These are phyloP conservation scores for Sporothrix sp. DNA, from an alignment of 2,329 filamentous ascomycete species.

Conservation along the genomic window DNA sequence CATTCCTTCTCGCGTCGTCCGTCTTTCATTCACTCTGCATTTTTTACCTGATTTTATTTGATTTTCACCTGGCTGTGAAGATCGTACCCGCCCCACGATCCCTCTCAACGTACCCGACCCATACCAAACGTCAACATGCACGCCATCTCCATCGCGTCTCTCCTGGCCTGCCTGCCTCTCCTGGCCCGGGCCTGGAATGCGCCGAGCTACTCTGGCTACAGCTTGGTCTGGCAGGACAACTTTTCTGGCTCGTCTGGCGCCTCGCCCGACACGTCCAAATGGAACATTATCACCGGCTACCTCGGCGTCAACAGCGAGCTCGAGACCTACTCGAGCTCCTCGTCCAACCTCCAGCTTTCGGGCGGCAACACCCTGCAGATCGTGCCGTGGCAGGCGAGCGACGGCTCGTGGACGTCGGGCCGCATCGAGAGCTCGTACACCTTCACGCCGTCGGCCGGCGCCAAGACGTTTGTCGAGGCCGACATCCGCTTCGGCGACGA, in stretches of 20 bases:
- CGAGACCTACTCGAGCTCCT: slow-evolving; percentile 36
- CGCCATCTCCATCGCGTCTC: not conserved
- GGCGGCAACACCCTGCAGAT: slow-evolving; percentile 43
- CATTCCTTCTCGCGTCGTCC: not conserved
- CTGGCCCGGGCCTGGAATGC: slow-evolving; percentile 27
- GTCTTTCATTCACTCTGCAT: not conserved
- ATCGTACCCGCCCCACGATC: not conserved
- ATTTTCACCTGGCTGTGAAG: slow-evolving; percentile 1
- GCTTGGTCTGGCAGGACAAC: slow-evolving; percentile 35
- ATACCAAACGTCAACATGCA: slow-evolving; percentile 4
- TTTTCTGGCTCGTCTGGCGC: slow-evolving; percentile 34
- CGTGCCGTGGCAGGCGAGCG: slow-evolving; percentile 29
- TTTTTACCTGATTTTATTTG: not conserved
- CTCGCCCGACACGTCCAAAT: slow-evolving; percentile 29
- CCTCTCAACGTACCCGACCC: not conserved
- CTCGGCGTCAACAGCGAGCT: slow-evolving; percentile 40
- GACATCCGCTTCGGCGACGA: slow-evolving; percentile 35
- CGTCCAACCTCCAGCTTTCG: slow-evolving; percentile 39
- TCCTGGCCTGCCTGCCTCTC: slow-evolving; percentile 21
- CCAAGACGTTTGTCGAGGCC: slow-evolving; percentile 35
- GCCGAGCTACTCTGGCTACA: slow-evolving; percentile 33
- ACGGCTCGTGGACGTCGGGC: slow-evolving; percentile 39
- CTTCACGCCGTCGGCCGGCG: slow-evolving; percentile 33
- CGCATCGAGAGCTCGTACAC: slow-evolving; percentile 40
- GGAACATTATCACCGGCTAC: slow-evolving; percentile 36